Base-by-base conservation (phyloP, 31 red algal species). In the Bonnemaisonia californica region DNA sequence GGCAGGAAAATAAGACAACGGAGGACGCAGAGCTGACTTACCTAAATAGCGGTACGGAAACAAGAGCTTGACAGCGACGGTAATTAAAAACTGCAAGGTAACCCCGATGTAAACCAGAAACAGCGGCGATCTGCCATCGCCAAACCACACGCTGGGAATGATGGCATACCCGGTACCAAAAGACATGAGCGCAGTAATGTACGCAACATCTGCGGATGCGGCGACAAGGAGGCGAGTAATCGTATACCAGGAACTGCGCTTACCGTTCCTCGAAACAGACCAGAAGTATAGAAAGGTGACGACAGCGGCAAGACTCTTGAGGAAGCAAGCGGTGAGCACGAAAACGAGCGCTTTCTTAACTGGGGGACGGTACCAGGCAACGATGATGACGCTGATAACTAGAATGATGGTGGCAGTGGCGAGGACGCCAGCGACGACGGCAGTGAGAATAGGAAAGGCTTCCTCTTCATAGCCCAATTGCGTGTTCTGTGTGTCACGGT, bases 381-480 rank as follows among this genome's bases (percentile, higher is more conserved):
- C 69, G 40, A 47, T 48, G 13, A 54, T 4, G 21, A 24, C 31
- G 0, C 38, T 48, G 36, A 48, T 4, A 31, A 73, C 9, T 24
- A 73, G 35, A 48, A 48, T 21, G n/a, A 68, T 23, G 16, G 30
- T 34, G 4, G 30, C 29, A 48, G 40, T 41, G 36, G 22, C 41
- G 18, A 73, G 24, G 29, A 54, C 11, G 69, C 39, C 31, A 38
- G 39, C 31, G 21, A 42, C 26, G 3, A 73, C 26, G 21, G 35
- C 37, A 21, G 74, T 19, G 3, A 78, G 54, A 3, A 62, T 30
- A 12, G 74, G 74, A 33, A 78, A 78, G 21, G 29, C 38, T 4
- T 26, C 54, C 32, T 78, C 74, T 60, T 78, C 74, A 30, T 29
- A 78, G 16, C 74, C 74, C 30, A 78, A 54, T 33, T 78, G 48